Conservation (phyloP, 805 yeast species). For the Candida jianshihensis region DNA sequence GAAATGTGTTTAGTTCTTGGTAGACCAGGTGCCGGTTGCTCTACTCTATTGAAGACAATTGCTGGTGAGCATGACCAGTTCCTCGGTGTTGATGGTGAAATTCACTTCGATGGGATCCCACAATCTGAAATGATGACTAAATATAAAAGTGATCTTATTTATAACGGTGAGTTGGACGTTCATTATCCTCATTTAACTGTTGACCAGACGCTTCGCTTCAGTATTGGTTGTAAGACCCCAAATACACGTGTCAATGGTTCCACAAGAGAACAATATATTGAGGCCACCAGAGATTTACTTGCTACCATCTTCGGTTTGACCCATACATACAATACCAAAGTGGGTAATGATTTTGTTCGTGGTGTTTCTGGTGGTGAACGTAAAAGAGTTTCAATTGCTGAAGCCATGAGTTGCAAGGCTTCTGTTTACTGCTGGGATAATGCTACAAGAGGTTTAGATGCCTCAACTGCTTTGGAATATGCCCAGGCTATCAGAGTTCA, state of each 20-base stretch:
- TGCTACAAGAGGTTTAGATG: conserved; percentile 78
- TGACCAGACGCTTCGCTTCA: conserved; percentile 63
- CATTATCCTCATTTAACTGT: conserved; percentile 76
- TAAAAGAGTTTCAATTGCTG: conserved; percentile 80
- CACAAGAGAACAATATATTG: conserved; percentile 39
- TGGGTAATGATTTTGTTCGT: conserved; percentile 52
- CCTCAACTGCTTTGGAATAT: conserved; percentile 76
- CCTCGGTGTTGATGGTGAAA: conserved; percentile 43
- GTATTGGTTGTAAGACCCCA: conserved; percentile 64
- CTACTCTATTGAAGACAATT: conserved; percentile 57
- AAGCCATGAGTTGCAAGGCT: conserved; percentile 59
- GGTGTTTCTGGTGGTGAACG: conserved; percentile 85
- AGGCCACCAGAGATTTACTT: conserved; percentile 36
- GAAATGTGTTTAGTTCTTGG: conserved; percentile 64
- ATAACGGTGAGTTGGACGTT: conserved; percentile 55
- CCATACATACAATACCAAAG: conserved; percentile 54
- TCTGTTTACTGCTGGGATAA: conserved; percentile 68
- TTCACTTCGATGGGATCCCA: conserved; percentile 54
- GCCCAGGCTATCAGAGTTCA: conserved; percentile 55
- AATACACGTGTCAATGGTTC: conserved; percentile 39
- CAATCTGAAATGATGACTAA: conserved; percentile 51
- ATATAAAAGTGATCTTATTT: conserved; percentile 49
- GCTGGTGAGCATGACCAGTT: conserved; percentile 46
- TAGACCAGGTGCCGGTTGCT: conserved; percentile 76
- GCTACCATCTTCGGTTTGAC: conserved; percentile 50